Evolutionary conservation across 768 basidiomycete species (phyloP).

Genomic region (Kondoa malvinella): DNA sequence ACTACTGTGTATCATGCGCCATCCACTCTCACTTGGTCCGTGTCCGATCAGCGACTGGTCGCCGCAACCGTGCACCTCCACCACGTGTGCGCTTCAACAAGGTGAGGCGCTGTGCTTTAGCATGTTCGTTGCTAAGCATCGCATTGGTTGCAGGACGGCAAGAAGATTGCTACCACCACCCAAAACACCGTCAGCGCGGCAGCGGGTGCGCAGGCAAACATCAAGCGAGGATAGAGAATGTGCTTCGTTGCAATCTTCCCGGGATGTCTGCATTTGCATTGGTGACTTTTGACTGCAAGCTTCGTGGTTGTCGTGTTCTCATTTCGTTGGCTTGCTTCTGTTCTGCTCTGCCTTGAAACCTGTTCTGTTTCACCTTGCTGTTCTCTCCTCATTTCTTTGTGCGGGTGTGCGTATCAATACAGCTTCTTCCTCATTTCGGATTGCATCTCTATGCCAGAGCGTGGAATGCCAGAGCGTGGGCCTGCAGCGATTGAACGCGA

Average conservation of each 20-base stretch:
- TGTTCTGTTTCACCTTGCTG: no score
- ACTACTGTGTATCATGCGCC: slow-evolving; percentile 94
- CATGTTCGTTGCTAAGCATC: background rate
- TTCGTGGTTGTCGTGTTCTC: no score
- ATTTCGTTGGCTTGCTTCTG: no score
- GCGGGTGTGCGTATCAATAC: no score
- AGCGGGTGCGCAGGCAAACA: background rate
- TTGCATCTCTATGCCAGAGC: no score
- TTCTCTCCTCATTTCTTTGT: no score
- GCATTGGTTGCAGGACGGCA: slow-evolving; percentile 23
- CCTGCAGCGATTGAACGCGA: no score
- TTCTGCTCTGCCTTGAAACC: no score
- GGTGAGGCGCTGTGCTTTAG: no score
- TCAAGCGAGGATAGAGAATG: background rate
- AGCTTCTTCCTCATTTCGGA: no score
- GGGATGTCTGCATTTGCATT: background rate
- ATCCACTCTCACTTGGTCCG: slow-evolving; percentile 99
- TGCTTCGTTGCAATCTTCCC: background rate
- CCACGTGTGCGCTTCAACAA: slow-evolving; percentile 82
- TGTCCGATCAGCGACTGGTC: slow-evolving; percentile 85
- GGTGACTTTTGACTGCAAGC: background rate
- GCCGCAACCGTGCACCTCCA: slow-evolving; percentile 93
- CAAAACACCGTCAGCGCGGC: background rate
- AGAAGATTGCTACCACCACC: slow-evolving; percentile 23
- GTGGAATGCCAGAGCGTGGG: no score